phyloP scores from a whole-genome alignment of 140 eudicot species.

The Cichorium intybus region DNA sequence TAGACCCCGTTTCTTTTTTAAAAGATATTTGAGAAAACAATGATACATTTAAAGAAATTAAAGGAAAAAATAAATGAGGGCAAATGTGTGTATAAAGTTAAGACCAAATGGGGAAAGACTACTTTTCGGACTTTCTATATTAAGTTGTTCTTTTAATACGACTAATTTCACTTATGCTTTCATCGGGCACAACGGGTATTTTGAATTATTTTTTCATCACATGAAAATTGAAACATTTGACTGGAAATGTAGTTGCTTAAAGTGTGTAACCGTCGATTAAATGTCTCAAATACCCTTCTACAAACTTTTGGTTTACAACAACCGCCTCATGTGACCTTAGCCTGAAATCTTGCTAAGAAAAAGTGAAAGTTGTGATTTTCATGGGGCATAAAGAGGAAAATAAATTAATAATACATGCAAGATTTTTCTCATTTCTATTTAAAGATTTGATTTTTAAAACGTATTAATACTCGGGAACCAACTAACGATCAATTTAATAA shows the following conservation, averaged over 20 bases:
- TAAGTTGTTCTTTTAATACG: neutral
- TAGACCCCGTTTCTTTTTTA: neutral
- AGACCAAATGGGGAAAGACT: neutral
- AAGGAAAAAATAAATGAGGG: neutral
- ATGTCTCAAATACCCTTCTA: neutral
- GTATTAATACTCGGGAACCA: neutral
- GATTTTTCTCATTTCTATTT: neutral
- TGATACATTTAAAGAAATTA: neutral
- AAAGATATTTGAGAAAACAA: neutral
- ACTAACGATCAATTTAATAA: conserved; percentile 6
- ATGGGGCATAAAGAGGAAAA: neutral
- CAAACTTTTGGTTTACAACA: neutral
- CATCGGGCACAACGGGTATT: neutral
- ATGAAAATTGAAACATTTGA: neutral
- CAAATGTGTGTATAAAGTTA: neutral
- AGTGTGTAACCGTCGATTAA: neutral
- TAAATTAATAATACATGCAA: neutral
- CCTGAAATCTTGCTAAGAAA: neutral
- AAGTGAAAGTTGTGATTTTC: neutral
- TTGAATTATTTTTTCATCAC: neutral
- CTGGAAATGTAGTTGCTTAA: neutral
- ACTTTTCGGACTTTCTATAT: neutral
- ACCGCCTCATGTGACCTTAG: neutral
- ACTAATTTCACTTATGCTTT: neutral
- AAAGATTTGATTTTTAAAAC: neutral